Base-by-base conservation (phyloP, 2,329 filamentous ascomycete genomes). In the Akanthomyces muscarius region DNA sequence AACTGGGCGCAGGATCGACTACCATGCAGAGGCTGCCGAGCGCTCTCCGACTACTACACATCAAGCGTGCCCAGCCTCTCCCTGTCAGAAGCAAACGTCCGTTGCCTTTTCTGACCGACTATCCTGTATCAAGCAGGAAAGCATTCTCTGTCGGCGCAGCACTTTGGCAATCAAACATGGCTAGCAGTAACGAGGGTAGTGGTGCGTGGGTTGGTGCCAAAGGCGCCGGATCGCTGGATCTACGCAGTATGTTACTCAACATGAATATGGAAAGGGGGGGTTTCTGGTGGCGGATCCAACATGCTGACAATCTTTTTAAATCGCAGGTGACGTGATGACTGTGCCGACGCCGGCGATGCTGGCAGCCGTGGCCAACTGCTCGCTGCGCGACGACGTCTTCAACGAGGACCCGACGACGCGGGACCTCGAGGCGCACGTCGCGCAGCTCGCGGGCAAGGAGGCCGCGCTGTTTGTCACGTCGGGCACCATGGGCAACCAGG, bases 401-500 rank as follows among this genome's bases (percentile, higher is more conserved):
- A 78, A 81, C 66, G 92, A 96, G 75, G 92, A 97, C 70, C 80
- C 85, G 0, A 92, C 89, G 0, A 97, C 94, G 1, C 86, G 83
- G 57, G 81, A 84, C 28, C 85, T 98, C 47, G 90, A 97, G 74
- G 77, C 82, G 52, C 88, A 90, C 73, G 82, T 96, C 51, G 91
- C 92, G 21, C 72, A 82, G 38, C 82, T 96, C 4, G 85, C 91
- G 0, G 86, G 86, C 68, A 92, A 96, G 69, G 88, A 92, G 70
- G 86, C 86, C 8, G 89, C 85, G 0, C 80, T 97, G 5, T 87
- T 97, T 61, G 91, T 97, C 62, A 81, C 96, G 64, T 95, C 91
- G 0, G 94, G 94, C 4, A 97, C 93, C 5, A 97, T 97, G 92
- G 92, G 92, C 47, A 97, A 97, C 76, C 92, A 97, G 74, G 80